Base-by-base conservation (phyloP, 441 rosid genomes). In the Bruguiera hainesii region DNA sequence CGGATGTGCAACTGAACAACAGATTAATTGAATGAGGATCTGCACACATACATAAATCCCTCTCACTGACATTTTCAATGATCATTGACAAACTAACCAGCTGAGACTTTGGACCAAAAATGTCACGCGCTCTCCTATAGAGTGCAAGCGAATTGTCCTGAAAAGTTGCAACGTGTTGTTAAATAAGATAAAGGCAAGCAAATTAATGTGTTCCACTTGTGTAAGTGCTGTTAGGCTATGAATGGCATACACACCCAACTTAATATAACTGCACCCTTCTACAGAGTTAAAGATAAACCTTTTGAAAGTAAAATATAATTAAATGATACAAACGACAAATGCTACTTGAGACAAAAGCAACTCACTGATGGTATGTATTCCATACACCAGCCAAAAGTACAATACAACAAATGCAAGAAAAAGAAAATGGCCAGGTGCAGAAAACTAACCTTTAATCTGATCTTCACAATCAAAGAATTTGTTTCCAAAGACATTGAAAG, bases 391-490 rank as follows among this genome's bases (percentile, higher is more conserved):
- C 20, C 20, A 30, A 8, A 39, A 53, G 18, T 62, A 63, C 16
- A 56, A 5, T n/a, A 37, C 18, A 37, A 37, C 15, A 60, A 52
- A 16, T 7, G 11, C 30, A 52, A 42, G n/a, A 26, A 30, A 59
- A 19, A 65, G 19, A 63, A 9, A 62, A 68, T 23, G 56, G 19
- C 63, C 26, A 19, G 51, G 30, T 13, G 57, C 63, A 52, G 58
- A 53, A 48, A 76, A 61, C 42, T 63, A 60, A 92, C 98, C 88
- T 90, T 86, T 79, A 84, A 86, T 79, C 83, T 82, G 68, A 95
- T 87, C 81, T 84, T 95, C 62, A 90, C 95, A 46, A 85, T 82
- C 82, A 95, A 71, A 9, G 89, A 76, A 71, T 78, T 86, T 19
- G 87, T 77, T 80, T 86, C 97, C 78, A 69, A 64, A 67, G 80